These are phyloP conservation scores for Quercus wislizeni DNA, from an alignment of 306 rosid genomes.

Conservation along the genomic window DNA sequence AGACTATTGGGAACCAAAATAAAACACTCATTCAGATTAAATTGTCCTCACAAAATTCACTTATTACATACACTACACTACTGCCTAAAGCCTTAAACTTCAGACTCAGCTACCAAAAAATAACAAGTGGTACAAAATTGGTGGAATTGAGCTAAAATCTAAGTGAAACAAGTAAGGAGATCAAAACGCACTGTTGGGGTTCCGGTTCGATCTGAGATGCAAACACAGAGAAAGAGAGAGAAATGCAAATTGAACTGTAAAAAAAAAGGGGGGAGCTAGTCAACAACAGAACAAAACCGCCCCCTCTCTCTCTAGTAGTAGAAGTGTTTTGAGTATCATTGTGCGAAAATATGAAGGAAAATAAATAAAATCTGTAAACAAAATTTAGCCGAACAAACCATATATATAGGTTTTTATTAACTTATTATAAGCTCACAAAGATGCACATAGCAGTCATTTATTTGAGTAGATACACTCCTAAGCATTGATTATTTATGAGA, in stretches of 20 bases:
- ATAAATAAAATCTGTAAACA: no score
- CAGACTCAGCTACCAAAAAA: slow-evolving; percentile 8
- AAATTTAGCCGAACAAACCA: no score
- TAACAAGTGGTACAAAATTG: not conserved
- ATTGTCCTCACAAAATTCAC: not conserved
- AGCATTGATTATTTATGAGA: no score
- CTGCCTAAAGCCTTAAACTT: no score
- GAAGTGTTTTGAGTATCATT: no score
- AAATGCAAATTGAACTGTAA: slow-evolving; percentile 42
- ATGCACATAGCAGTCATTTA: no score
- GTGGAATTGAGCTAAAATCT: slow-evolving; percentile 4
- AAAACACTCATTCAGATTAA: no score
- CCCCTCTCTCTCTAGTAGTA: slow-evolving; percentile 2
- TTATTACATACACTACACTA: not conserved
- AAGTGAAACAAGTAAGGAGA: slow-evolving; percentile 22
- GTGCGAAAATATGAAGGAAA: no score
- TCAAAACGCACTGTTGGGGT: slow-evolving; percentile 26
- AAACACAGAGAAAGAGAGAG: slow-evolving; percentile 19
- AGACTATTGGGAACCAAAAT: no score
- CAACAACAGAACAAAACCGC: not conserved
- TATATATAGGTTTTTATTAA: no score
- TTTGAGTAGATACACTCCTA: no score
- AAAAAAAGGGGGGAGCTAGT: not conserved
- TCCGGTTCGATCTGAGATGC: slow-evolving; percentile 50
- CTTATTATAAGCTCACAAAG: no score